Percentiles rank a stretch among this genome's conserved stretches.
phyloP scores from a whole-genome alignment of 768 basidiomycete species.

The Pholiota conissans region DNA sequence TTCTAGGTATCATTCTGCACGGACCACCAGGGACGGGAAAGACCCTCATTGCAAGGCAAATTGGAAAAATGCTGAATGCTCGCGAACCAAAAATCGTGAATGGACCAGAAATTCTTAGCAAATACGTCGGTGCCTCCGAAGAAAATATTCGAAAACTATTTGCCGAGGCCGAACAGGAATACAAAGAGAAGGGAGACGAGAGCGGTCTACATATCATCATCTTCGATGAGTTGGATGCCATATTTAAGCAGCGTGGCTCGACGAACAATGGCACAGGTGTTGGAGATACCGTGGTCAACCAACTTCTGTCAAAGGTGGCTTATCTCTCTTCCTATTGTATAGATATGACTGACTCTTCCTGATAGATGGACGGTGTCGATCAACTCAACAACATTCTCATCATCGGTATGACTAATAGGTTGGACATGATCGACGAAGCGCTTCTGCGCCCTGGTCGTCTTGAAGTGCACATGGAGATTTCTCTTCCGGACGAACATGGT shows the following conservation, averaged over 20 bases:
- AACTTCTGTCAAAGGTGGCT: conserved; percentile 88
- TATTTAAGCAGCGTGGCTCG: conserved; percentile 98
- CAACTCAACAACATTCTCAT: conserved; percentile 98
- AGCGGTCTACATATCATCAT: conserved; percentile 99
- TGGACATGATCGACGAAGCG: conserved; percentile 99
- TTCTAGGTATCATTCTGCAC: conserved; percentile 83
- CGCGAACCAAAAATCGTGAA: conserved; percentile 98
- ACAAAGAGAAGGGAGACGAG: conserved; percentile 96
- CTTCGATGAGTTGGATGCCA: conserved; percentile 97
- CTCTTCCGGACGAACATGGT: conserved; percentile 91
- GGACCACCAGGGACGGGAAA: conserved; percentile 99
- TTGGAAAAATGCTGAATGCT: conserved; percentile 99
- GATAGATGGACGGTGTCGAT: conserved; percentile 98
- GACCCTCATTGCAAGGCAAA: conserved; percentile 96
- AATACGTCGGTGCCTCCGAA: conserved; percentile 95
- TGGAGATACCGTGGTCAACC: conserved; percentile 98
- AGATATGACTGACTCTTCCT: neutral
- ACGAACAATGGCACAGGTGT: conserved; percentile 92
- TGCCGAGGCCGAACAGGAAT: conserved; percentile 99
- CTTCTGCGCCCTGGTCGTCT: conserved; percentile 96
- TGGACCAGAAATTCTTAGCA: conserved; percentile 96
- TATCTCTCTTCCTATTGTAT: neutral
- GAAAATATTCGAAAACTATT: conserved; percentile 98
- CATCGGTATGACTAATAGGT: conserved; percentile 98
- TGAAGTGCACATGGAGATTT: conserved; percentile 99